Evolutionary conservation across 768 basidiomycete genomes (phyloP).

Genomic region (Amanita molliuscula): DNA sequence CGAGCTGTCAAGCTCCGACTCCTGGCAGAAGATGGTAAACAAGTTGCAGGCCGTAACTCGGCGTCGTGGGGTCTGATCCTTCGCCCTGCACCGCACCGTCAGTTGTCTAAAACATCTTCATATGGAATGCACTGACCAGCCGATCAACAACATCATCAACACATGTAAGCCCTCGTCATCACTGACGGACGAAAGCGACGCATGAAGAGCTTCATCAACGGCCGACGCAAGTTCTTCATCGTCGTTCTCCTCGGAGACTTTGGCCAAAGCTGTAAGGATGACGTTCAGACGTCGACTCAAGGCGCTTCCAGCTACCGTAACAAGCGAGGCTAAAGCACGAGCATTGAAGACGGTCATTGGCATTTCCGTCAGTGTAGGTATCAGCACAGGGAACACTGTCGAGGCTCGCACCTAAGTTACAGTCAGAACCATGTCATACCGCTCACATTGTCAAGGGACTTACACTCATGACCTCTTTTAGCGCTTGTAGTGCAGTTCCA

Average conservation of each 20-base stretch:
- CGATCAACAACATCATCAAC: slow-evolving; percentile 79
- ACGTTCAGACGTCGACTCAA: slow-evolving; percentile 74
- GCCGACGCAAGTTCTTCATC: slow-evolving; percentile 65
- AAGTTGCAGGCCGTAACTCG: slow-evolving; percentile 73
- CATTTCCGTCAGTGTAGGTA: slow-evolving; percentile 81
- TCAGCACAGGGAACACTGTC: slow-evolving; percentile 94
- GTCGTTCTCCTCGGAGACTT: slow-evolving; percentile 56
- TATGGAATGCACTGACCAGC: slow-evolving; percentile 49
- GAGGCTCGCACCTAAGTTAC: slow-evolving; percentile 70
- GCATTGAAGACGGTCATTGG: slow-evolving; percentile 97
- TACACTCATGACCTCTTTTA: slow-evolving; percentile 91
- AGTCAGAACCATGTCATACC: not conserved
- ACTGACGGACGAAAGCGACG: slow-evolving; percentile 66
- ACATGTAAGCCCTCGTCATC: slow-evolving; percentile 87
- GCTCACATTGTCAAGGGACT: slow-evolving; percentile 17
- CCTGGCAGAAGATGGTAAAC: slow-evolving; percentile 77
- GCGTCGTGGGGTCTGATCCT: slow-evolving; percentile 56
- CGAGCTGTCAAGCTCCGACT: slow-evolving; percentile 69
- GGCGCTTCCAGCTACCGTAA: slow-evolving; percentile 88
- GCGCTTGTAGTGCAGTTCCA: slow-evolving; percentile 89
- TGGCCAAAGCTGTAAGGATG: slow-evolving; percentile 73
- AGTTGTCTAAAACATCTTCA: not conserved
- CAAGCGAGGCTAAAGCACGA: slow-evolving; percentile 79
- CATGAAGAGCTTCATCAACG: slow-evolving; percentile 64
- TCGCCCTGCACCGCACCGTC: slow-evolving; percentile 49